Evolutionary conservation across 352 stramenopile species (phyloP).

Genomic region (Pythium rishiriense): DNA sequence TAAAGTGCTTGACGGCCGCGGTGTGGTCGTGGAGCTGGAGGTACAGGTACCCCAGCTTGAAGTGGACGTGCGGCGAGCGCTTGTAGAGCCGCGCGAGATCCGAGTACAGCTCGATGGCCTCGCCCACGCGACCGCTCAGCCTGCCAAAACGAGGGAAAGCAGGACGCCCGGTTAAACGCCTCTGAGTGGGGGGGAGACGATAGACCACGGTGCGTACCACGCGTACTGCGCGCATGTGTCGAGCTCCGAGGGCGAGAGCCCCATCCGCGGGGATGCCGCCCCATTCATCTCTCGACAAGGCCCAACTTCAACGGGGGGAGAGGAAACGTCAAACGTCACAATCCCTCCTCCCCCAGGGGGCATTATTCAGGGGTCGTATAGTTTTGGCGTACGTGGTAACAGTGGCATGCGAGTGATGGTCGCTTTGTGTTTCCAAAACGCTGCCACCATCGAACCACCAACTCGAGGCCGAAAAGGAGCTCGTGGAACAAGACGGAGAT

Average conservation of each 20-base stretch:
- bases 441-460: conserved; percentile 16
- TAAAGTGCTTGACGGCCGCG: conserved; percentile 39
- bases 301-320: conserved; percentile 26
- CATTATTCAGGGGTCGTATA: conserved; percentile 2
- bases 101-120: conserved; percentile 50
- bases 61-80: conserved; percentile 49
- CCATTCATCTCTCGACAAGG: conserved; percentile 10
- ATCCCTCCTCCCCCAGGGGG: background rate
- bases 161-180: background rate
- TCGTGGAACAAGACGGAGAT: background rate
- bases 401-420: conserved; percentile 21
- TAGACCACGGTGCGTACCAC: conserved; percentile 29
- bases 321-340: too few species aligned
- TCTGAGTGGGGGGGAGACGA: background rate
- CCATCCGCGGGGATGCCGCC: conserved; percentile 17
- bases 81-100: conserved; percentile 40
- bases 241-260: conserved; percentile 32
- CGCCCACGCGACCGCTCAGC: conserved; percentile 44
- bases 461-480: background rate
- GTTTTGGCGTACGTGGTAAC: background rate
- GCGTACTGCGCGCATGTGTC: conserved; percentile 53
- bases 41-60: conserved; percentile 56
- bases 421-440: background rate
- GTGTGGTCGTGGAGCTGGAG: conserved; percentile 35
- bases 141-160: conserved; percentile 15